Evolutionary conservation across 1,139 yeast species (phyloP).

Genomic region (Zygotorulaspora mrakii): DNA sequence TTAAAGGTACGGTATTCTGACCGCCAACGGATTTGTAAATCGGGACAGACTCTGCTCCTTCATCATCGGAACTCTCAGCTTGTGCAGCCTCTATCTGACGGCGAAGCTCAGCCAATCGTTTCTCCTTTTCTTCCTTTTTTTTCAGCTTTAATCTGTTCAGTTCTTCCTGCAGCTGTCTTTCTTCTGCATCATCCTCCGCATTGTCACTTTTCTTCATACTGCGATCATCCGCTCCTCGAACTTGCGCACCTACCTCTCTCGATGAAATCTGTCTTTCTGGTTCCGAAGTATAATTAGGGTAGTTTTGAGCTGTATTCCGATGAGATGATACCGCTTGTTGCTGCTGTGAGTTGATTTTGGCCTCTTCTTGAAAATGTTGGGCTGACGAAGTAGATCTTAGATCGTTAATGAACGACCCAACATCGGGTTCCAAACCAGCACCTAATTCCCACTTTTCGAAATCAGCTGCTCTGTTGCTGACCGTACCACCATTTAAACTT

Average conservation of each 20-base stretch:
- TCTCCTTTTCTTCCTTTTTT: slow-evolving; percentile 44
- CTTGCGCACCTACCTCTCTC: too few species aligned
- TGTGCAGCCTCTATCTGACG: slow-evolving; percentile 43
- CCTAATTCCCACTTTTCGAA: slow-evolving; percentile 83
- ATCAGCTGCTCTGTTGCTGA: slow-evolving; percentile 46
- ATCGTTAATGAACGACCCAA: slow-evolving; percentile 58
- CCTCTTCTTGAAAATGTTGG: slow-evolving; percentile 3
- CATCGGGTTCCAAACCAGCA: slow-evolving; percentile 67
- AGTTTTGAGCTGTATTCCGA: too few species aligned
- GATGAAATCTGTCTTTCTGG: too few species aligned
- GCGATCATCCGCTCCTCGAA: too few species aligned
- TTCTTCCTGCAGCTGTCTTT: slow-evolving; percentile 37
- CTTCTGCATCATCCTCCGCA: slow-evolving; percentile 40
- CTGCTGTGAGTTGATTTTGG: too few species aligned
- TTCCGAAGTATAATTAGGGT: too few species aligned
- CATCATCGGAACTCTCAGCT: slow-evolving; percentile 29
- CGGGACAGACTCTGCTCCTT: slow-evolving; percentile 4
- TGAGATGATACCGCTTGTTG: too few species aligned
- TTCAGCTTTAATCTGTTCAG: slow-evolving; percentile 51
- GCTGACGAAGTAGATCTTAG: slow-evolving; percentile 37
- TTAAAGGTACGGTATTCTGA: neutral
- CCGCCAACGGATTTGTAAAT: neutral
- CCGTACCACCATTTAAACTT: slow-evolving; percentile 38
- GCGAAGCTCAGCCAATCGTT: slow-evolving; percentile 32
- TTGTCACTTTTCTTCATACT: too few species aligned